Evolutionary conservation across 768 basidiomycete genomes (phyloP).

Genomic region (Suillus decipiens): DNA sequence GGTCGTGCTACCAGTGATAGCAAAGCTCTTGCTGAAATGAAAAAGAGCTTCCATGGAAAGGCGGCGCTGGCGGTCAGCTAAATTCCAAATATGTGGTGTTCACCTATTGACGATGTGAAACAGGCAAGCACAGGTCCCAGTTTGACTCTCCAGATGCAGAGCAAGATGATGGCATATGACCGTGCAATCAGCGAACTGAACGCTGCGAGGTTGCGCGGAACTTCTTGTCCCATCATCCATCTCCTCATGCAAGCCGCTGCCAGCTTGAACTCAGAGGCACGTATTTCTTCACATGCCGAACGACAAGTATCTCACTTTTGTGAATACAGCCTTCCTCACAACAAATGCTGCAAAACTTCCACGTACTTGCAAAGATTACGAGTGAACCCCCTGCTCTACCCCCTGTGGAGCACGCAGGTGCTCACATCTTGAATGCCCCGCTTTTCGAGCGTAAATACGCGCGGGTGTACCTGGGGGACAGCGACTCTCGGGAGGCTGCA

Average conservation of each 20-base stretch:
- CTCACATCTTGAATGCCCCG: slow-evolving; percentile 80
- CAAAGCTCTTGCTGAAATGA: slow-evolving; percentile 57
- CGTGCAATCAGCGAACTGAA: slow-evolving; percentile 79
- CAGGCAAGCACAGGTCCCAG: slow-evolving; percentile 53
- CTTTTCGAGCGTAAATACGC: slow-evolving; percentile 84
- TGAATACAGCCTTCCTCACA: slow-evolving; percentile 45
- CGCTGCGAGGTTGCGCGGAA: slow-evolving; percentile 65
- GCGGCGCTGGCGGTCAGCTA: slow-evolving; percentile 52
- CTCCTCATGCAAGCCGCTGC: slow-evolving; percentile 67
- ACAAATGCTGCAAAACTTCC: slow-evolving; percentile 71
- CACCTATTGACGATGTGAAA: slow-evolving; percentile 15
- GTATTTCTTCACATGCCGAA: slow-evolving; percentile 1
- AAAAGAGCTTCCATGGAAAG: slow-evolving; percentile 62
- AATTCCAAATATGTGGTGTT: background rate
- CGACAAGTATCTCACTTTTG: slow-evolving; percentile 7
- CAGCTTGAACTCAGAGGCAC: slow-evolving; percentile 58
- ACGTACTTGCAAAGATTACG: slow-evolving; percentile 76
- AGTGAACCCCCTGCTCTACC: slow-evolving; percentile 74
- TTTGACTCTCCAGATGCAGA: slow-evolving; percentile 78
- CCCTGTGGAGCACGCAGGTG: slow-evolving; percentile 75
- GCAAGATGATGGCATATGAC: slow-evolving; percentile 96
- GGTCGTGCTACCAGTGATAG: slow-evolving; percentile 60
- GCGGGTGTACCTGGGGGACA: slow-evolving; percentile 67
- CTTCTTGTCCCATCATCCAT: slow-evolving; percentile 76
- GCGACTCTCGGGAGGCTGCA: slow-evolving; percentile 64